phyloP scores from a whole-genome alignment of 2,329 filamentous ascomycete species.

The Elsinoe necatrix region DNA sequence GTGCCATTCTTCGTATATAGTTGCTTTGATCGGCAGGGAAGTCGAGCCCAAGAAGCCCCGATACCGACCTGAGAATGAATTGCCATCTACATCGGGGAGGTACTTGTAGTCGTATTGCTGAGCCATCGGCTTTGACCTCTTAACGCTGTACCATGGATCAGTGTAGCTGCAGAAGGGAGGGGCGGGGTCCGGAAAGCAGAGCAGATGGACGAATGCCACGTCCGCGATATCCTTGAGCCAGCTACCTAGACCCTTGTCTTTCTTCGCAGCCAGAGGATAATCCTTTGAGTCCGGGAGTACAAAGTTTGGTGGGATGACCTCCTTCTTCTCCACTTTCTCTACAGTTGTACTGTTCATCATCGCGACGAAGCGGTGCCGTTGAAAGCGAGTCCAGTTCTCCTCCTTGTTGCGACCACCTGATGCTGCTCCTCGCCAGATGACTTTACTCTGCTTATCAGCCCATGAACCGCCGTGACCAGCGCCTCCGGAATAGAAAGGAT shows the following conservation, averaged over 20 bases:
- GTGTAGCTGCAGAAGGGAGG: slow-evolving; percentile 40
- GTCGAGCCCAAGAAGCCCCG: slow-evolving; percentile 56
- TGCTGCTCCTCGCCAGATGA: slow-evolving; percentile 43
- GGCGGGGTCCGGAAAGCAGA: slow-evolving; percentile 35
- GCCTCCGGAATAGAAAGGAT: slow-evolving; percentile 36
- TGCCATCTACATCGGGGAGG: slow-evolving; percentile 68
- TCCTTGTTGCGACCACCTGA: slow-evolving; percentile 40
- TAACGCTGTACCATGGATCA: slow-evolving; percentile 33
- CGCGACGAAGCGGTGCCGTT: slow-evolving; percentile 65
- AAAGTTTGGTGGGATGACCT: slow-evolving; percentile 32
- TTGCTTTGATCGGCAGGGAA: slow-evolving; percentile 66
- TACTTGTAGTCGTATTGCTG: slow-evolving; percentile 52
- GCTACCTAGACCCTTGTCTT: slow-evolving; percentile 24
- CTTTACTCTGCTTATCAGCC: slow-evolving; percentile 34
- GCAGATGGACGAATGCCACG: slow-evolving; percentile 36
- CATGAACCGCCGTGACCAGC: slow-evolving; percentile 34
- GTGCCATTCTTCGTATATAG: slow-evolving; percentile 74
- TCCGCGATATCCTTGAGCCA: slow-evolving; percentile 36
- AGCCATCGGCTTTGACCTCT: slow-evolving; percentile 29
- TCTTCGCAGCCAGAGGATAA: slow-evolving; percentile 31
- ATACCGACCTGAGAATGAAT: slow-evolving; percentile 37
- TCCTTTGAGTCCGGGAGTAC: slow-evolving; percentile 31
- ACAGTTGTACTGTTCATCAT: slow-evolving; percentile 62
- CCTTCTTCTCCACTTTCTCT: slow-evolving; percentile 38
- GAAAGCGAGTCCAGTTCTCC: slow-evolving; percentile 62